Base-by-base conservation (phyloP, 441 rosid genomes). In the Isatis lusitanica region DNA sequence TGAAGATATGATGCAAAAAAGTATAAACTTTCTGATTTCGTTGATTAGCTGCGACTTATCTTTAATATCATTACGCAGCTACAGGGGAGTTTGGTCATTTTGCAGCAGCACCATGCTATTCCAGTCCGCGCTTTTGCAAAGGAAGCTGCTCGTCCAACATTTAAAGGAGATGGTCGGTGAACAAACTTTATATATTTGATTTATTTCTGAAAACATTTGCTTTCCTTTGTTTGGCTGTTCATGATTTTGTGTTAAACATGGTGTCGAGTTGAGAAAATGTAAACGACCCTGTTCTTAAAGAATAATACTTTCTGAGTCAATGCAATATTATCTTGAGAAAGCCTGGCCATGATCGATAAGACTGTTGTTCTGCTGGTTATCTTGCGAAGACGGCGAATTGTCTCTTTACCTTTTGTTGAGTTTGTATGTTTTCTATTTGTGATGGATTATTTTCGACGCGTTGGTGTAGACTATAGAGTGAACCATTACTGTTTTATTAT, bases 121-220 rank as follows among this genome's bases (percentile, higher is more conserved):
- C 85, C 89, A 3, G 84, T 89, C 33, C 94, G 98, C 26, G 88
- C 71, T 72, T 96, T 81, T 47, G 90, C 97, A 5, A 90, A 89
- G 69, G 92, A 84, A 77, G 88, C 94, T 78, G 86, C 90, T 74
- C 90, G 88, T 24, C 78, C 80, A 3, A 72, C 84, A 9, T 87
- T 85, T 44, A 90, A 86, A 79, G 99, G 99, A 86, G 99, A 96
- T 81, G 92, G 99, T 95, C 76, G 39, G 95, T 84, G 47, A 18
- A 24, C 74, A 13, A 62, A 11, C 51, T 6, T 48, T 0, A 33
- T 43, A n/a, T 65, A 11, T 42, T 56, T 24, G 55, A 38, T 71
- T 70, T 68, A 56, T 4, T 42, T 42, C 46, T n/a, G 17, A 43
- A 43, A 43, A 43, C 17, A 43, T 43, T 13, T 43, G 47, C 47